Evolutionary conservation across 2,329 filamentous ascomycete genomes (phyloP), one percentile per base, ranked within the genome.

Genomic region (Fusarium sp.): DNA sequence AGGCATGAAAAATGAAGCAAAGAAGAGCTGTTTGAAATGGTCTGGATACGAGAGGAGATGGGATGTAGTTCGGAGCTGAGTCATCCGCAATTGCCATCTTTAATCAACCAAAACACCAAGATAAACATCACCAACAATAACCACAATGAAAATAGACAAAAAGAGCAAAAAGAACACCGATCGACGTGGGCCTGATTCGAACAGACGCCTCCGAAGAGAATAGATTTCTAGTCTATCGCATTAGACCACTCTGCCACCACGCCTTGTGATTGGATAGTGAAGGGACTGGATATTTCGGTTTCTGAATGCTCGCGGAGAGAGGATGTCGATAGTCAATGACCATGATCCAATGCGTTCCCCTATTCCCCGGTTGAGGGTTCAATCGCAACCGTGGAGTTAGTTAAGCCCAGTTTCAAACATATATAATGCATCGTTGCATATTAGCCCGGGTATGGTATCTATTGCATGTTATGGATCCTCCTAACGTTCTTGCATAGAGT

Each of bases 161-260:
- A 43, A 2, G 14, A 20, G n/a, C 22, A 68, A 63, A 68, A 27
- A 41, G 56, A n/a, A 2, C 7, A 37, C 41, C 50, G 56, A 71
- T 60, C 72, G 72, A 74, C 72, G 72, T 69, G 74, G 72, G 72
- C 72, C 72, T 75, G 72, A 74, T 74, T 74, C 71, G 68, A 74
- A 73, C 67, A 74, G 71, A 73, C 71, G 71, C 71, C 71, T 73
- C 71, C 71, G 71, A 73, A 22, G 71, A 73, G 71, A 73, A 74
- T 73, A 73, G 71, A 73, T 73, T 73, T 73, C 71, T 73, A 73
- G 71, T 73, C 71, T 73, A 73, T 73, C 71, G 71, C 71, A 68
- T 73, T 73, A 73, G 71, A 74, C 71, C 71, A 74, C 71, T 74
- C 71, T 68, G 71, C 71, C 71, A 74, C 71, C 73, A 72, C 71